These are phyloP conservation scores for Corylus avellana DNA, from an alignment of 306 rosid genomes.

Conservation along the genomic window DNA sequence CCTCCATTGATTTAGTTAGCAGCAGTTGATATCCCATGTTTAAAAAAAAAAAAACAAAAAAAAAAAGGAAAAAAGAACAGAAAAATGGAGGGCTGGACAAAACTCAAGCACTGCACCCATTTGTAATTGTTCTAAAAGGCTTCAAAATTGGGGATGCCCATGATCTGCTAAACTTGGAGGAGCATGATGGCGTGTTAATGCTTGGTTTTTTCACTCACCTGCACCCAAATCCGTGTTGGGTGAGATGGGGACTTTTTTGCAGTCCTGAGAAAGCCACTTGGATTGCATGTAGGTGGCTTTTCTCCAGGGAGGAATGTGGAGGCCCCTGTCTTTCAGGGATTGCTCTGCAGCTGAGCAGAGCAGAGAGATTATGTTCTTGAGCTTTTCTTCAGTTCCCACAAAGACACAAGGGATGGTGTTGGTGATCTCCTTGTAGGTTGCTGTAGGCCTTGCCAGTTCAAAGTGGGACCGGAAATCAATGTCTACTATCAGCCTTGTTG, in stretches of 20 bases:
- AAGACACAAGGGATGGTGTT: slow-evolving; percentile 42
- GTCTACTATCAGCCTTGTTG: slow-evolving; percentile 50
- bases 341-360: slow-evolving; percentile 49
- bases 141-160: neutral
- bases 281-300: slow-evolving; percentile 48
- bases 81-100: neutral
- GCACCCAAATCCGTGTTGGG: slow-evolving; percentile 16
- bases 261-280: slow-evolving; percentile 51
- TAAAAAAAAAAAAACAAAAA: neutral
- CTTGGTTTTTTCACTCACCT: neutral
- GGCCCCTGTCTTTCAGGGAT: slow-evolving; percentile 48
- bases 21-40: neutral
- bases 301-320: slow-evolving; percentile 63
- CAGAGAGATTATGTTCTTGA: slow-evolving; percentile 33
- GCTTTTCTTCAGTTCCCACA: slow-evolving; percentile 52
- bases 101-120: neutral
- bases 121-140: neutral
- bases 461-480: slow-evolving; percentile 57
- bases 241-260: slow-evolving; percentile 31
- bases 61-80: neutral
- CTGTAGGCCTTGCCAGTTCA: slow-evolving; percentile 52
- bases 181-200: neutral
- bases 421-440: slow-evolving; percentile 35
- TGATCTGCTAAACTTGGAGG: neutral
- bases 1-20: neutral